Percentiles rank a stretch among this genome's conserved stretches.
Conservation (phyloP, 306 rosid genomes). For the Leucaena leucocephala region DNA sequence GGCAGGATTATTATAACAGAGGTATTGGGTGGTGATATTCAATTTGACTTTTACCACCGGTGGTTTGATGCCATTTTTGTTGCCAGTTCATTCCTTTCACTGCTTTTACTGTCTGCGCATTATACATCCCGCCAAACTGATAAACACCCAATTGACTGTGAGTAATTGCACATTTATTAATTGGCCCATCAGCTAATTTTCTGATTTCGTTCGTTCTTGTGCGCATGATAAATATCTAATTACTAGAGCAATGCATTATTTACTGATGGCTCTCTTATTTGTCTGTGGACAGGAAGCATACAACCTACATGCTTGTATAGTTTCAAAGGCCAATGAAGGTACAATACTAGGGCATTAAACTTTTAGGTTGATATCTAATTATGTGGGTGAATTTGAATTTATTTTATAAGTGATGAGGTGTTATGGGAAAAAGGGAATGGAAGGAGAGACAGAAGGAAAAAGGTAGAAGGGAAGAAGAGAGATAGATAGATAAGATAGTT, state of each 20-base stretch:
- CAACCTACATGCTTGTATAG: constrained; percentile 25
- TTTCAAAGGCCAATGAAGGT: constrained; percentile 38
- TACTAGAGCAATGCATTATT: constrained; percentile 27
- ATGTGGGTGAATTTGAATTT: constrained; percentile 28
- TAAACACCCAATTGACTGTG: constrained; percentile 95
- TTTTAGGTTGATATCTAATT: constrained; percentile 7
- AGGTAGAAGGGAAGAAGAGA: neutral
- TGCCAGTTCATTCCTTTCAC: constrained; percentile 98
- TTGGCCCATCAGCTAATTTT: constrained; percentile 21
- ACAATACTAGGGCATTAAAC: constrained; percentile 20
- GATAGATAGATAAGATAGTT: neutral
- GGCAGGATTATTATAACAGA: constrained; percentile 96
- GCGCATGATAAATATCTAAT: neutral
- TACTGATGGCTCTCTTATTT: constrained; percentile 26
- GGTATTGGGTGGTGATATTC: constrained; percentile 97
- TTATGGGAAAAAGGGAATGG: neutral
- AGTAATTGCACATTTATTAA: constrained; percentile 33
- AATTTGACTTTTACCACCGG: constrained; percentile 95
- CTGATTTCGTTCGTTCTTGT: neutral
- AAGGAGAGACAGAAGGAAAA: neutral
- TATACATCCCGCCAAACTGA: constrained; percentile 94
- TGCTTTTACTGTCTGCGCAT: constrained; percentile 93
- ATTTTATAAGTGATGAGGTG: neutral
- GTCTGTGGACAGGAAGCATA: constrained; percentile 40
- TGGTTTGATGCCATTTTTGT: constrained; percentile 99